A percentile compares a stretch with the other conserved stretches of the same genome.
Evolutionary conservation across 805 yeast species (phyloP).

Genomic region (Candida ovalis): DNA sequence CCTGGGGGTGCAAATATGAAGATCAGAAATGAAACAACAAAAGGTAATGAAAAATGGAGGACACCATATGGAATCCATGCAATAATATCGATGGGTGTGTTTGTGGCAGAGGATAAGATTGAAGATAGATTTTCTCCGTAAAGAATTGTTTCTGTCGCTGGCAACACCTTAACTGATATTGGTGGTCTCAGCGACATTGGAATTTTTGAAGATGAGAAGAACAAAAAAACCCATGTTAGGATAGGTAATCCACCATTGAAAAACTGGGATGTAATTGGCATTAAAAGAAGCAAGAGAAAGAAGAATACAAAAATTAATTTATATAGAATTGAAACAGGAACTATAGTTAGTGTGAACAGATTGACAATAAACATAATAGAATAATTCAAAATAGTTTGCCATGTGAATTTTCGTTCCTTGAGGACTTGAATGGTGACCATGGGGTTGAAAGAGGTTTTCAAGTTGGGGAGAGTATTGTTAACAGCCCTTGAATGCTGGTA

Average conservation of each 20-base stretch:
- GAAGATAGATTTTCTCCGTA: constrained; percentile 91
- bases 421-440: constrained; percentile 7
- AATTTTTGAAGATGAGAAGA: constrained; percentile 72
- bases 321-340: constrained; percentile 15
- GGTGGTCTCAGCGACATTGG: constrained; percentile 77
- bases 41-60: constrained; percentile 86
- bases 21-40: constrained; percentile 71
- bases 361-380: constrained; percentile 16
- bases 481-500: constrained; percentile 10
- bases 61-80: constrained; percentile 97
- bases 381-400: constrained; percentile 15
- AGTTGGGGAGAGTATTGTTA: constrained; percentile 11
- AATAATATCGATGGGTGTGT: constrained; percentile 63
- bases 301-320: constrained; percentile 15
- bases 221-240: constrained; percentile 81
- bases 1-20: constrained; percentile 93
- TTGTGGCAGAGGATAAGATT: constrained; percentile 72
- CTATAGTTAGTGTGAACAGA: constrained; percentile 22
- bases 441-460: constrained; percentile 13
- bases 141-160: constrained; percentile 88
- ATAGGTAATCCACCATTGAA: constrained; percentile 82
- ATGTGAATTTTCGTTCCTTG: constrained; percentile 3
- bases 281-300: constrained; percentile 32
- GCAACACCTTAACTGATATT: constrained; percentile 82
- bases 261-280: constrained; percentile 84